These are phyloP conservation scores for Citrus mangshanensis DNA, from an alignment of 345 rosid species.

Conservation along the genomic window DNA sequence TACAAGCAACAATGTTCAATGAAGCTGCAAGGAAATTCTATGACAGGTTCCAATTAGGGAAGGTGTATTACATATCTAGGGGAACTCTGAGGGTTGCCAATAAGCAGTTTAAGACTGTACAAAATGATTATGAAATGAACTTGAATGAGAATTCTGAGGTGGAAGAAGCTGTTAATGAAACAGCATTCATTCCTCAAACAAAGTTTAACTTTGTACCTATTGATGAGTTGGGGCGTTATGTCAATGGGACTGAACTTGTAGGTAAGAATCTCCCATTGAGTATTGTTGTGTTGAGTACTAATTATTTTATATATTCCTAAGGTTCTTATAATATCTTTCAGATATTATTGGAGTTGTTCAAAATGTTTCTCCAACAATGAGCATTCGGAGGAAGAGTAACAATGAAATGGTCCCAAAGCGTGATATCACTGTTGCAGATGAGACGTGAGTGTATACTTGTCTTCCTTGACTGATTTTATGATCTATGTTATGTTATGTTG, in stretches of 20 bases:
- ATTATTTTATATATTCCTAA: background rate
- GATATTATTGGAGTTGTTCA: constrained; percentile 92
- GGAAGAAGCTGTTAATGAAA: constrained; percentile 74
- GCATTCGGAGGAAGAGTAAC: constrained; percentile 74
- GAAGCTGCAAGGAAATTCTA: constrained; percentile 83
- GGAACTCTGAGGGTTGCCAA: constrained; percentile 83
- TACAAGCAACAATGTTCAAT: constrained; percentile 95
- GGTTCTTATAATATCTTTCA: constrained; percentile 5
- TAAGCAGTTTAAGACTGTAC: constrained; percentile 82
- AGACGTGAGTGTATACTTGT: constrained; percentile 39
- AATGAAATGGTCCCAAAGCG: constrained; percentile 81
- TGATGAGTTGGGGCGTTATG: constrained; percentile 74
- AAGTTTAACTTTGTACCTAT: constrained; percentile 77
- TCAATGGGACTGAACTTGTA: constrained; percentile 65
- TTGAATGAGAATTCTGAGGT: constrained; percentile 82
- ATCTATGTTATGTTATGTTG: background rate
- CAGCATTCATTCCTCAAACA: constrained; percentile 68
- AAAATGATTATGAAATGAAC: constrained; percentile 95
- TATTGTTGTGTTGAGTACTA: too few species aligned
- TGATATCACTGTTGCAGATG: constrained; percentile 80
- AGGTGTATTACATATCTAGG: constrained; percentile 79
- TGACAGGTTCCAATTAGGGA: constrained; percentile 75
- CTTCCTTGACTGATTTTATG: background rate
- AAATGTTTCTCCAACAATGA: constrained; percentile 72
- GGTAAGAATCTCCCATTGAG: constrained; percentile 35